Base-by-base conservation (phyloP, 2,329 filamentous ascomycete species). In the Diaporthe capsici region DNA sequence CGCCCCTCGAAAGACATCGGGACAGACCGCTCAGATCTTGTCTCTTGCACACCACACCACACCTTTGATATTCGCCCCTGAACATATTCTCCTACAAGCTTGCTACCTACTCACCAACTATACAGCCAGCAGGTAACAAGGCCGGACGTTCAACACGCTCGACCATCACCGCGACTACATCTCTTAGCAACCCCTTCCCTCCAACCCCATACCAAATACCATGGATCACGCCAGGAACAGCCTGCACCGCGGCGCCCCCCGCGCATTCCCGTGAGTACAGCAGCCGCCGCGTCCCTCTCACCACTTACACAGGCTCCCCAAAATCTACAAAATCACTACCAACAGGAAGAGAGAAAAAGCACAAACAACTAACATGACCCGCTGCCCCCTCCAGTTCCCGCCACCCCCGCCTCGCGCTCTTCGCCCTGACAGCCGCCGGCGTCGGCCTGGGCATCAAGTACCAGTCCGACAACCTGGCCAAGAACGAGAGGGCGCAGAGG, bases 401-500 rank as follows among this genome's bases (percentile, higher is more conserved):
- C 74, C 83, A 84, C 77, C 86, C 83, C 28, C 82, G 82, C 68
- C 79, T 87, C 37, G 78, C 85, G 44, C 68, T 83, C 77, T 77
- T 85, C 75, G 81, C 84, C 74, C 77, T 84, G 65, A 78, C 81
- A 55, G 80, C 81, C 39, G 79, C 81, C 55, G 81, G 79, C 68
- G 74, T 81, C 17, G 80, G 77, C 70, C 68, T 81, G 34, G 79
- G 77, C 72, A 80, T 84, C 75, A 81, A 82, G 72, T 86, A 86
- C 80, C 80, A 84, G 55, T 82, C 85, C 44, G 77, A 81, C 42
- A 81, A 82, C 5, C 77, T 87, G 39, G 81, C 80, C 53, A 81
- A 82, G 73, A 88, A 88, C 82, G 87, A 89, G 78, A 75, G 81
- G 44, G 84, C 84, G 53, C 86, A 88, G 82, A 83, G 82, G 79